Percentiles rank a stretch among this genome's conserved stretches.
phyloP scores from a whole-genome alignment of 202 grass and related monocot genomes.

The Saccharum hybrid region DNA sequence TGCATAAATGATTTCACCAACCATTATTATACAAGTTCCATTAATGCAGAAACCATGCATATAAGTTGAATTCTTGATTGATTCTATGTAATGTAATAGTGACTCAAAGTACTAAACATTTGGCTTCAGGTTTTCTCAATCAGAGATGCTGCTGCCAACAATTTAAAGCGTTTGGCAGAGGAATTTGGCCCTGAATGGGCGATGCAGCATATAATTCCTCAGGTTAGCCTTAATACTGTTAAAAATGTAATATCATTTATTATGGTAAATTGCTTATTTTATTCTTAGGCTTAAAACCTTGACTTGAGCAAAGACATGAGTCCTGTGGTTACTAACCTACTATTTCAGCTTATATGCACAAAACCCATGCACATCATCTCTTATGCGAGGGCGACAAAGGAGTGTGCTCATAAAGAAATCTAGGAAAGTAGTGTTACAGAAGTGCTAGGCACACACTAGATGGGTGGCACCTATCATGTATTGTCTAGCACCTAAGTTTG shows the following conservation, averaged over 20 bases:
- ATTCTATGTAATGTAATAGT: neutral
- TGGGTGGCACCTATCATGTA: neutral
- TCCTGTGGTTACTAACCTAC: neutral
- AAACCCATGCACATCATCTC: neutral
- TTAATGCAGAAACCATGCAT: neutral
- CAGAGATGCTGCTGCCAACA: constrained; percentile 89
- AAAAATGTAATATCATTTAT: neutral
- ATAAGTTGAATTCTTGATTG: neutral
- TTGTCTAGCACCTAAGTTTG: neutral
- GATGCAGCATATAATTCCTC: constrained; percentile 95
- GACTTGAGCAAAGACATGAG: neutral
- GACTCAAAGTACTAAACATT: neutral
- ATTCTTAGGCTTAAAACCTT: neutral
- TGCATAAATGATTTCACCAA: constrained; percentile 19
- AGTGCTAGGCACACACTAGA: neutral
- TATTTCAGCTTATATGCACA: neutral
- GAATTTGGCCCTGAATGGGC: constrained; percentile 96
- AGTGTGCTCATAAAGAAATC: neutral
- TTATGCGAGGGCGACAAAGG: neutral
- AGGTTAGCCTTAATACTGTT: constrained; percentile 45
- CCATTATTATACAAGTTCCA: neutral
- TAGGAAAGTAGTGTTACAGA: neutral
- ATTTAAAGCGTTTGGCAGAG: constrained; percentile 94
- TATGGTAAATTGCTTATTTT: neutral
- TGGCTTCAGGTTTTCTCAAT: constrained; percentile 80